These are phyloP conservation scores for Heritiera littoralis DNA, from an alignment of 345 rosid species.

Conservation along the genomic window DNA sequence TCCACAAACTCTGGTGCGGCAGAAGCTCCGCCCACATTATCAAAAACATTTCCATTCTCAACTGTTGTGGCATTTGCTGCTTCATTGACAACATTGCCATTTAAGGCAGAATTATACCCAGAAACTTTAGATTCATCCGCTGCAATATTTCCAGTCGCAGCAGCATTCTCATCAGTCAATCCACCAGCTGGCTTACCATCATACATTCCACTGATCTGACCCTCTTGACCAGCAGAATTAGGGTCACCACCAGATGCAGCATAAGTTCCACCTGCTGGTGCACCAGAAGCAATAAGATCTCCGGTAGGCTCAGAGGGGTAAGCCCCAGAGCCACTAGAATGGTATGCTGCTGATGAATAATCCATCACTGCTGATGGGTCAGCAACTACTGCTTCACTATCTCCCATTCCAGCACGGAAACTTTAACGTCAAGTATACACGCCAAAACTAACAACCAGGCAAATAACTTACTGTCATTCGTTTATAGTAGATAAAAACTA, in stretches of 20 bases:
- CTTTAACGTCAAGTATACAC: neutral
- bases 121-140: slow-evolving; percentile 31
- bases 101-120: slow-evolving; percentile 45
- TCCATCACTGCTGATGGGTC: slow-evolving; percentile 43
- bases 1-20: slow-evolving; percentile 45
- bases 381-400: slow-evolving; percentile 58
- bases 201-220: slow-evolving; percentile 20
- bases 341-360: slow-evolving; percentile 38
- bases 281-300: slow-evolving; percentile 34
- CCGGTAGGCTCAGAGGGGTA: slow-evolving; percentile 39
- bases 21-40: slow-evolving; percentile 39
- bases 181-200: slow-evolving; percentile 27
- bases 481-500: neutral
- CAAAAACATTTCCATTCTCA: slow-evolving; percentile 66
- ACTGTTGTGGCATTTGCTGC: slow-evolving; percentile 33
- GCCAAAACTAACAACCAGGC: slow-evolving; percentile 3
- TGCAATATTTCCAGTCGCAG: slow-evolving; percentile 15
- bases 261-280: slow-evolving; percentile 29
- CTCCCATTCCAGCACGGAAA: slow-evolving; percentile 50
- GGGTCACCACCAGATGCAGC: slow-evolving; percentile 15
- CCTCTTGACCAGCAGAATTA: slow-evolving; percentile 31
- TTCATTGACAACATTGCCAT: slow-evolving; percentile 53
- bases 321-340: slow-evolving; percentile 26
- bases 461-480: neutral
- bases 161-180: slow-evolving; percentile 26